These are phyloP conservation scores for Boletus reticulatus DNA, from an alignment of 768 basidiomycete genomes.

Conservation along the genomic window DNA sequence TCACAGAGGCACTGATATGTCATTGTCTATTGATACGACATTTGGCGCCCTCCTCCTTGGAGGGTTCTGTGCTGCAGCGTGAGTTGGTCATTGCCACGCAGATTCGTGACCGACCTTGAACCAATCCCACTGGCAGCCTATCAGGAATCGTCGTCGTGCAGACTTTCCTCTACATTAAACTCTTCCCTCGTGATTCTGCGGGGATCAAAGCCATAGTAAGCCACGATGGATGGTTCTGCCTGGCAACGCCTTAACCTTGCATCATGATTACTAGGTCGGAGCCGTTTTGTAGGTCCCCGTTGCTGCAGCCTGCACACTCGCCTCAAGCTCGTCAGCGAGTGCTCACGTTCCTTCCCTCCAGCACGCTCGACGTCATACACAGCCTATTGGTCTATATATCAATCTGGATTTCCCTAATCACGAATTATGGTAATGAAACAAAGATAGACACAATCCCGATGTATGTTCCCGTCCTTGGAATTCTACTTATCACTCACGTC, in stretches of 20 bases:
- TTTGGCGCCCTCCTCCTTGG: constrained; percentile 29
- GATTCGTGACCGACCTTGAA: neutral
- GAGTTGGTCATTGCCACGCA: neutral
- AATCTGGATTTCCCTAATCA: constrained; percentile 45
- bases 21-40: constrained; percentile 14
- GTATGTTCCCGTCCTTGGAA: constrained; percentile 25
- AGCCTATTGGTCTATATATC: constrained; percentile 40
- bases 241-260: neutral
- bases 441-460: constrained; percentile 44
- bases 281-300: constrained; percentile 22
- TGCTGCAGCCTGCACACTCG: neutral
- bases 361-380: constrained; percentile 40
- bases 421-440: constrained; percentile 37
- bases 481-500: neutral
- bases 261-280: constrained; percentile 22
- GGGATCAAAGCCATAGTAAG: constrained; percentile 25
- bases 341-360: neutral
- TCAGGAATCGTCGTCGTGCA: constrained; percentile 29
- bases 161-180: constrained; percentile 27
- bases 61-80: constrained; percentile 30
- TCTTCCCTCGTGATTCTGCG: constrained; percentile 25
- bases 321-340: no score
- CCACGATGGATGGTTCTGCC: neutral
- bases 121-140: constrained; percentile 19
- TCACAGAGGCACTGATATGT: constrained; percentile 4